phyloP scores from a whole-genome alignment of 345 rosid species.

The Linum tenue region DNA sequence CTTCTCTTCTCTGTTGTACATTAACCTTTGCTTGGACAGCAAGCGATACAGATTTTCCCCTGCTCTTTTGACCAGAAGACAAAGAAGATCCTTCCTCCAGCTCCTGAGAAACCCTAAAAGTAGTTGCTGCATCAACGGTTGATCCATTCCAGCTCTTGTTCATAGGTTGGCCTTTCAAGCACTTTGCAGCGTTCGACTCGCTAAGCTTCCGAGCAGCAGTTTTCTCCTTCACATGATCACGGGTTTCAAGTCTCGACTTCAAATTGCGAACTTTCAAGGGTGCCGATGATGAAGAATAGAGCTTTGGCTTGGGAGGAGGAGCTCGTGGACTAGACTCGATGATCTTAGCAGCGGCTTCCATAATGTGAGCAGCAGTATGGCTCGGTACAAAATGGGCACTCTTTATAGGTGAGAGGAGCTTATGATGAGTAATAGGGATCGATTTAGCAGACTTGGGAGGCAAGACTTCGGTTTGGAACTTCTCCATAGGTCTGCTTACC shows the following conservation, averaged over 20 bases:
- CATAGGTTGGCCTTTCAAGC: conserved; percentile 54
- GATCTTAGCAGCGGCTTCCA: conserved; percentile 94
- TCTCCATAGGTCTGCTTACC: conserved; percentile 61
- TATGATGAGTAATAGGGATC: conserved; percentile 79
- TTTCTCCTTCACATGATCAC: conserved; percentile 37
- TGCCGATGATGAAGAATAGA: conserved; percentile 54
- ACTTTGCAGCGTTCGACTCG: conserved; percentile 47
- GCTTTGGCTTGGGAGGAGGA: conserved; percentile 31
- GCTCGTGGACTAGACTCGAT: conserved; percentile 46
- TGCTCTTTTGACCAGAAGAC: conserved; percentile 37
- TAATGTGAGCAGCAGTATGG: conserved; percentile 75
- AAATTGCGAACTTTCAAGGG: conserved; percentile 56
- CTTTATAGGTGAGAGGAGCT: conserved; percentile 91
- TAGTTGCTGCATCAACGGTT: conserved; percentile 22
- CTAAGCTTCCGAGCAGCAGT: conserved; percentile 37
- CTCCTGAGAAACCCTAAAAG: conserved; percentile 24
- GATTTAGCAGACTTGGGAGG: conserved; percentile 96
- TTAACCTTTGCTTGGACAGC: conserved; percentile 85
- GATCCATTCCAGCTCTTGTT: conserved; percentile 64
- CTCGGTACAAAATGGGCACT: conserved; percentile 72
- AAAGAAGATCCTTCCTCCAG: conserved; percentile 28
- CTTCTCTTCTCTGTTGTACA: conserved; percentile 59
- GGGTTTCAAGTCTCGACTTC: conserved; percentile 52
- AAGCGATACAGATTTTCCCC: conserved; percentile 67
- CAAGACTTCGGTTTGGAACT: conserved; percentile 81